These are phyloP conservation scores for Annulohypoxylon bovei DNA, from an alignment of 495 filamentous ascomycete genomes.

Conservation along the genomic window DNA sequence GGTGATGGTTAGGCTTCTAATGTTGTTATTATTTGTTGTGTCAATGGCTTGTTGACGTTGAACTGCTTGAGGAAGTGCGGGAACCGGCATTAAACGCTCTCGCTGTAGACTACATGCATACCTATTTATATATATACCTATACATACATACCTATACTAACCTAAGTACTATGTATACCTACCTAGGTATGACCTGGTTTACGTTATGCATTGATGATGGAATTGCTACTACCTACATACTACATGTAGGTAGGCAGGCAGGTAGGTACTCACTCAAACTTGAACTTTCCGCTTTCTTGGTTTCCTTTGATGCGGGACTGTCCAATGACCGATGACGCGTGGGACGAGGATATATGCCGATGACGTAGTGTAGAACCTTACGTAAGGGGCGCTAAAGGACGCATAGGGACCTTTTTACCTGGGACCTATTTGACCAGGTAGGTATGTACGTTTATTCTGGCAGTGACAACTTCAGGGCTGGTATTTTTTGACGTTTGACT, in stretches of 20 bases:
- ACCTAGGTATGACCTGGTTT: not conserved
- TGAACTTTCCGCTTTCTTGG: not conserved
- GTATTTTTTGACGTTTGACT: too few relatives aligned
- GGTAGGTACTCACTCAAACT: not conserved
- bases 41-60: not conserved
- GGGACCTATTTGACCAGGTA: not conserved
- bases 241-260: not conserved
- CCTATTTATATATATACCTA: not conserved
- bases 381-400: not conserved
- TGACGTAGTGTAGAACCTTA: conserved; percentile 4
- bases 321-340: not conserved
- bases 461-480: too few relatives aligned
- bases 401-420: not conserved
- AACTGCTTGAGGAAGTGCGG: not conserved
- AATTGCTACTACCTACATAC: not conserved
- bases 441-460: too few relatives aligned
- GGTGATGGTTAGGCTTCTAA: not conserved
- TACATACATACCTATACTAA: not conserved
- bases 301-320: conserved; percentile 7
- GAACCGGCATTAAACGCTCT: not conserved
- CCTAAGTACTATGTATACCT: not conserved
- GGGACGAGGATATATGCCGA: not conserved
- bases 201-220: not conserved
- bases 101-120: not conserved
- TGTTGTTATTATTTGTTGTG: not conserved